Evolutionary conservation across 768 basidiomycete species (phyloP), one percentile per base, ranked within the genome.

Genomic region (Leccinum ochraceum): DNA sequence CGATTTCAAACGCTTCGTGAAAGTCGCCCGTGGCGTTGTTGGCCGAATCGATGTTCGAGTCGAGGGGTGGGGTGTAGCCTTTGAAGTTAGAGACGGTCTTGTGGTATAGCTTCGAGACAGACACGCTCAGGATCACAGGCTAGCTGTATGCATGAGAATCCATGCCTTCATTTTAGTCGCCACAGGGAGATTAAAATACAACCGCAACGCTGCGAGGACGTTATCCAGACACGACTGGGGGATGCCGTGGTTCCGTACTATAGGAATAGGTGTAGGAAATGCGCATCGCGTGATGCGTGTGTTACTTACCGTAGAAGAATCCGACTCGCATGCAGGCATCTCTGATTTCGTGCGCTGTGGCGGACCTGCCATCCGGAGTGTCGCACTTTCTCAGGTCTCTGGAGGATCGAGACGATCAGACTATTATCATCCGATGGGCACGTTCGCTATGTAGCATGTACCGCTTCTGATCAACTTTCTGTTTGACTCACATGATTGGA

Each of bases 1-100:
- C 92, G 58, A 96, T 80, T 67, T 94, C 89, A 71, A 95, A 96
- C 3, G 89, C 94, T 73, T 98, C 94, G 69, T 95, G 92, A 57
- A 95, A 74, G 24, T 24, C 3, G 24, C 24, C 24, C 3, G 24
- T 24, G 24, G 2, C 24, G 22, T 22, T 22, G 22, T 22, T 22
- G 22, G 22, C 22, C 22, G 22, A 22, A 22, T 22, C 22, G 22
- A 22, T 22, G 22, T 22, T 22, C 22, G 22, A 22, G 22, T 22
- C 22, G 22, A 22, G 22, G 22, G 22, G 22, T 22, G 22, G 22
- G 22, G 22, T 22, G 22, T 22, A 22, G 22, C 22, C 22, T 22
- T 22, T 22, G 22, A 22, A 22, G 22, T 22, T 22, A 2, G 22
- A 22, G 22, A 22, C 22, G 22, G 22, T 22, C 24, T 79, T 80